Conservation (phyloP, 352 stramenopile genomes). For the Pilasporangium apinafurcum region DNA sequence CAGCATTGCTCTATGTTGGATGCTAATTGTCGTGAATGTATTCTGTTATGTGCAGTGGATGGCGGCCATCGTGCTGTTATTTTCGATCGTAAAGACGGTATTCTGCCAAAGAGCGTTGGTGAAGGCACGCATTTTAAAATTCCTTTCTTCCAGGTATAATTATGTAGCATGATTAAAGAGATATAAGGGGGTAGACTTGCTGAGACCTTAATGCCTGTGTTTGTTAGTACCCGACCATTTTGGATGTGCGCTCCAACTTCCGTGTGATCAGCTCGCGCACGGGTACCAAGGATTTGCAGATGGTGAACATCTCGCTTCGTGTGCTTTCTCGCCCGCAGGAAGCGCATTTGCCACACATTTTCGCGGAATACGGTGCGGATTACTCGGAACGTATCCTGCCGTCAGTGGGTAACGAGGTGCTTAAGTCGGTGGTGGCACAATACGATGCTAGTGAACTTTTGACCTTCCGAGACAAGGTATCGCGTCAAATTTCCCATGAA, state of each 20-base stretch:
- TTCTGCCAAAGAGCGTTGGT: slow-evolving; percentile 92
- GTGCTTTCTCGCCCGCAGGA: slow-evolving; percentile 93
- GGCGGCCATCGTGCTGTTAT: slow-evolving; percentile 98
- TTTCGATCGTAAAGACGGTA: slow-evolving; percentile 98
- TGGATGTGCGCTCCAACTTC: slow-evolving; percentile 97
- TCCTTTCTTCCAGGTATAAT: slow-evolving; percentile 88
- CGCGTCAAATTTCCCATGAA: slow-evolving; percentile 93
- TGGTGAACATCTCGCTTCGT: slow-evolving; percentile 99
- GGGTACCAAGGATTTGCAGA: slow-evolving; percentile 99
- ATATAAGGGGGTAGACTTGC: no score
- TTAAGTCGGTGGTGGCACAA: slow-evolving; percentile 94
- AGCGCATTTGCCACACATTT: slow-evolving; percentile 95
- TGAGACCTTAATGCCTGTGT: slow-evolving; percentile 1
- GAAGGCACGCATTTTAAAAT: slow-evolving; percentile 99
- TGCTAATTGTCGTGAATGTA: slow-evolving; percentile 1
- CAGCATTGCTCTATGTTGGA: no score
- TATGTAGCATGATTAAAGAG: no score
- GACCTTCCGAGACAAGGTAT: slow-evolving; percentile 98
- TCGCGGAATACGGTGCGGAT: slow-evolving; percentile 95
- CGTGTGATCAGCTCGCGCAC: slow-evolving; percentile 95
- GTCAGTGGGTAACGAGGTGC: slow-evolving; percentile 96
- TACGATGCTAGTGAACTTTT: slow-evolving; percentile 99
- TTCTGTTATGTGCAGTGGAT: slow-evolving; percentile 81
- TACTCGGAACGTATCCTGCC: slow-evolving; percentile 99
- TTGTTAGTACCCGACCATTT: slow-evolving; percentile 95